Percentiles rank a stretch among this genome's conserved stretches.
phyloP scores from a whole-genome alignment of 176 grass and related monocot genomes.

The Oryza longistaminata region DNA sequence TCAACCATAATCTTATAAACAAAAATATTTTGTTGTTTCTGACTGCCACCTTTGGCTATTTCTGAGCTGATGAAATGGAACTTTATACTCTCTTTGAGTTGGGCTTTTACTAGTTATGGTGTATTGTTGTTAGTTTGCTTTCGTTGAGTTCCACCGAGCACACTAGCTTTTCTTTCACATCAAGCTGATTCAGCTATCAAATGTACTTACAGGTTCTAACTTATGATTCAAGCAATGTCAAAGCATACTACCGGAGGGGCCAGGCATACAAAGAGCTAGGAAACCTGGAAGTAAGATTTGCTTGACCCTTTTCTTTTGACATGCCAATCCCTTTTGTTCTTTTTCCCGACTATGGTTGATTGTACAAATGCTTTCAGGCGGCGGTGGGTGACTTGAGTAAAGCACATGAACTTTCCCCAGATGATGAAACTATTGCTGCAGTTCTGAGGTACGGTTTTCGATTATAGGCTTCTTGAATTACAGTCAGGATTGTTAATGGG shows the following conservation, averaged over 20 bases:
- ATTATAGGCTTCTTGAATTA: neutral
- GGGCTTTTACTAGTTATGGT: neutral
- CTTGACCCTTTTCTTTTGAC: conserved; percentile 14
- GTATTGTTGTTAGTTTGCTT: neutral
- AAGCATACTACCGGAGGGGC: conserved; percentile 95
- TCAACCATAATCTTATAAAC: conserved; percentile 1
- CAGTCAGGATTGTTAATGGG: too few species aligned
- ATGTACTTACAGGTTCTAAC: conserved; percentile 68
- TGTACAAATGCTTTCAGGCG: conserved; percentile 55
- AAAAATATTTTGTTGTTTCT: conserved; percentile 7
- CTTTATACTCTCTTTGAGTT: neutral
- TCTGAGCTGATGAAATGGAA: conserved; percentile 4
- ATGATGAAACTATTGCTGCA: conserved; percentile 97
- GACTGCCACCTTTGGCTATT: conserved; percentile 16
- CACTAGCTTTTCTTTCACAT: neutral
- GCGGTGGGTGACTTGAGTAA: conserved; percentile 85
- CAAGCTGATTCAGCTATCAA: conserved; percentile 21
- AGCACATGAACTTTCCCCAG: conserved; percentile 72
- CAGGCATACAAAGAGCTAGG: conserved; percentile 90
- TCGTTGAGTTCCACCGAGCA: neutral
- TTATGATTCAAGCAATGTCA: conserved; percentile 78
- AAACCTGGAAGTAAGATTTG: conserved; percentile 63
- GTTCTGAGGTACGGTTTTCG: conserved; percentile 62
- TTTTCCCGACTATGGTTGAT: conserved; percentile 27
- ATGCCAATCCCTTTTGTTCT: neutral